phyloP scores from a whole-genome alignment of 2,329 filamentous ascomycete species.

The Mollisia scopiformis region DNA sequence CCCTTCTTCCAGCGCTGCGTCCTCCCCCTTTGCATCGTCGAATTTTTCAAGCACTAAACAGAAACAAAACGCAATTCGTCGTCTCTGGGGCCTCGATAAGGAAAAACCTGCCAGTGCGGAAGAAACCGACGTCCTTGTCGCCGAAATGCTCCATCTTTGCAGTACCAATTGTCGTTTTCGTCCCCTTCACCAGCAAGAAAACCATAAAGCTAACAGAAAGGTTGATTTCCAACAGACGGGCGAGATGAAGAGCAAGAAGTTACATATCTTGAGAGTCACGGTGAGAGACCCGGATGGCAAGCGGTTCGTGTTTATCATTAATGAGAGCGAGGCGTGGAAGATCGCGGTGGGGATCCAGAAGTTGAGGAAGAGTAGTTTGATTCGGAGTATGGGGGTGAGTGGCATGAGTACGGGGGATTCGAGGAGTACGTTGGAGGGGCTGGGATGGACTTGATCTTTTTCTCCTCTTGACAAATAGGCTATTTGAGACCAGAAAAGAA shows the following conservation, averaged over 20 bases:
- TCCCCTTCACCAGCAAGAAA: conserved; percentile 39
- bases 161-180: conserved; percentile 62
- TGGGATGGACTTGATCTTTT: conserved; percentile 51
- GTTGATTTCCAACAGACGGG: conserved; percentile 48
- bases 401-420: conserved; percentile 58
- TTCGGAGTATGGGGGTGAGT: conserved; percentile 60
- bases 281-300: conserved; percentile 69
- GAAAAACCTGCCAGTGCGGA: conserved; percentile 52
- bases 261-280: conserved; percentile 66
- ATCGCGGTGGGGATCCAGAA: conserved; percentile 63
- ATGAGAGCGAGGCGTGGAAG: conserved; percentile 71
- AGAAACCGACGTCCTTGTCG: conserved; percentile 67
- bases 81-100: conserved; percentile 43
- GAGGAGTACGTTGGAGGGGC: conserved; percentile 56
- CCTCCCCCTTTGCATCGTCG: conserved; percentile 19
- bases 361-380: conserved; percentile 62
- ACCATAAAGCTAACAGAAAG: conserved; percentile 30
- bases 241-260: conserved; percentile 56
- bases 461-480: background rate
- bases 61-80: conserved; percentile 32
- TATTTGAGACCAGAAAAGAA: conserved; percentile 3
- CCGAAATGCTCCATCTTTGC: conserved; percentile 65
- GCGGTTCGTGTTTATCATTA: conserved; percentile 66
- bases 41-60: no score
- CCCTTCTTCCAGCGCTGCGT: conserved; percentile 44